Percentiles rank a stretch among this genome's conserved stretches.
Evolutionary conservation across 2,329 filamentous ascomycete species (phyloP).

Genomic region (Sphaerulina populicola): DNA sequence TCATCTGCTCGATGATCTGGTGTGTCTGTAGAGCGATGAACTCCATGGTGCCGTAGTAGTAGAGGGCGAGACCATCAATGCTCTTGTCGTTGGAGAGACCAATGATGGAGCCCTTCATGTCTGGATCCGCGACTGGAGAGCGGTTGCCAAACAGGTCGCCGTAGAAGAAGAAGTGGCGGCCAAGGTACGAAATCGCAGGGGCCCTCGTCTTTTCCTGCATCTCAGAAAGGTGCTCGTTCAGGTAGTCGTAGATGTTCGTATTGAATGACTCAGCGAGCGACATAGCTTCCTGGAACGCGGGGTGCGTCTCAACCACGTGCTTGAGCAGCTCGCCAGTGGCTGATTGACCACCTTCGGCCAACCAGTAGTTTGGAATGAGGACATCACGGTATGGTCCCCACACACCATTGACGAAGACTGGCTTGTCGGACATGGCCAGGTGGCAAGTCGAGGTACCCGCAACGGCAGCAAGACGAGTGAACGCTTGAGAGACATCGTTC

Average conservation of each 20-base stretch:
- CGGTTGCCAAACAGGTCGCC: conserved; percentile 96
- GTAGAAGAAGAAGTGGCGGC: conserved; percentile 96
- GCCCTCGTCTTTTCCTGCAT: conserved; percentile 61
- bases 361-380: conserved; percentile 84
- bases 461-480: conserved; percentile 84
- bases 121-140: conserved; percentile 82
- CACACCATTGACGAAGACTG: conserved; percentile 88
- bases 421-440: conserved; percentile 85
- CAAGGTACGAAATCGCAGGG: conserved; percentile 74
- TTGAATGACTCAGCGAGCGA: conserved; percentile 73
- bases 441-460: conserved; percentile 97
- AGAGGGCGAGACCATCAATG: conserved; percentile 75
- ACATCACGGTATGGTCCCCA: conserved; percentile 98
- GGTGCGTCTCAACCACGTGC: conserved; percentile 90
- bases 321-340: conserved; percentile 91
- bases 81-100: conserved; percentile 81
- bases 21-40: conserved; percentile 96
- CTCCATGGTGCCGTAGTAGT: conserved; percentile 95
- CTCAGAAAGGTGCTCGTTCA: conserved; percentile 77
- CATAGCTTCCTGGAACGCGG: conserved; percentile 72
- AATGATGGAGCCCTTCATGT: conserved; percentile 84
- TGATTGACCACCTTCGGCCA: conserved; percentile 94
- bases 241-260: conserved; percentile 87
- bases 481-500: conserved; percentile 87
- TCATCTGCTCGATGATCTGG: conserved; percentile 94